A percentile compares a stretch with the other conserved stretches of the same genome.
Evolutionary conservation across 495 filamentous ascomycete genomes (phyloP).

Genomic region (Penicillium bovifimosum): DNA sequence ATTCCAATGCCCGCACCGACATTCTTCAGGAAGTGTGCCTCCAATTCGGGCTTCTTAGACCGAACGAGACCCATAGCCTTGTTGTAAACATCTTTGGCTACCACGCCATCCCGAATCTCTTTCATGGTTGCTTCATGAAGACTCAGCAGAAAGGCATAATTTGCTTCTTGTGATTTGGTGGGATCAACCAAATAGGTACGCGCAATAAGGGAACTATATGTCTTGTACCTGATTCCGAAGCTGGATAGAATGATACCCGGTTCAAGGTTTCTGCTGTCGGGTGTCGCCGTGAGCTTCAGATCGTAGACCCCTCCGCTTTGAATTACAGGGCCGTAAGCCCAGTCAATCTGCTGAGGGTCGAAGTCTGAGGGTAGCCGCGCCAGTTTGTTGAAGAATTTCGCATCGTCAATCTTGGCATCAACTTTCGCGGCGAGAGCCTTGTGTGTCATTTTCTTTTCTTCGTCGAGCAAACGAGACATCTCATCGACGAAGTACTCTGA

Average conservation of each 20-base stretch:
- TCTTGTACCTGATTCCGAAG: constrained; percentile 89
- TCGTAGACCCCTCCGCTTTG: constrained; percentile 96
- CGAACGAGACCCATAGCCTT: constrained; percentile 76
- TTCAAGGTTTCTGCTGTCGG: constrained; percentile 81
- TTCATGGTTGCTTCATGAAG: constrained; percentile 85
- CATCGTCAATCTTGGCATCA: constrained; percentile 82
- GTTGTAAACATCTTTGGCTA: constrained; percentile 83
- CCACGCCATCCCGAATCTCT: constrained; percentile 80
- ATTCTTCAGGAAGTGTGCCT: constrained; percentile 86
- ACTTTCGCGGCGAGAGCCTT: constrained; percentile 76
- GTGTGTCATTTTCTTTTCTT: constrained; percentile 94
- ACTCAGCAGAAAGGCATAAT: constrained; percentile 85
- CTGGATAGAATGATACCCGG: constrained; percentile 87
- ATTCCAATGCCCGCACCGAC: constrained; percentile 89
- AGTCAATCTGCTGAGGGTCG: constrained; percentile 87
- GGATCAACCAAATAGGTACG: constrained; percentile 96
- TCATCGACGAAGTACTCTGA: constrained; percentile 93
- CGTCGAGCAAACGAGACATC: constrained; percentile 91
- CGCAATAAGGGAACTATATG: constrained; percentile 83
- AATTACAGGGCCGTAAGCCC: constrained; percentile 83
- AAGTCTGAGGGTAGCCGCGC: constrained; percentile 80
- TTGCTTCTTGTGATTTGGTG: constrained; percentile 87
- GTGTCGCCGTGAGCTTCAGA: constrained; percentile 65
- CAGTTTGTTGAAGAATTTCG: constrained; percentile 83
- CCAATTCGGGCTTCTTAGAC: constrained; percentile 87